Conservation (phyloP, 75 land plant genomes). For the Selaginella tamariscina region DNA sequence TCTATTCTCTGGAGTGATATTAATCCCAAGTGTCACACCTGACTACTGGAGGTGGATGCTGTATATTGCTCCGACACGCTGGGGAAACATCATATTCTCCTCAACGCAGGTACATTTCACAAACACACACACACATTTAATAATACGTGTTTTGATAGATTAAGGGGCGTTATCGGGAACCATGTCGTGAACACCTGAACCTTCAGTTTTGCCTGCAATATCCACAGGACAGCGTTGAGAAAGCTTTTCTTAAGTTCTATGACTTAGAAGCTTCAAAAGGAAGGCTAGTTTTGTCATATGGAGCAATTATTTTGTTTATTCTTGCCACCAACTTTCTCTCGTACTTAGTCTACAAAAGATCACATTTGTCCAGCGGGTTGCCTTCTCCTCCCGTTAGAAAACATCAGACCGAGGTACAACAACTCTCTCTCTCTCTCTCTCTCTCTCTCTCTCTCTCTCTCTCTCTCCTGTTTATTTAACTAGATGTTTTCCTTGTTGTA, state of each 20-base stretch:
- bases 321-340: background rate
- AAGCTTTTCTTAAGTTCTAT: conserved; percentile 15
- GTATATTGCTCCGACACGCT: conserved; percentile 19
- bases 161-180: conserved; percentile 12
- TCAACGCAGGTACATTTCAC: too few species aligned
- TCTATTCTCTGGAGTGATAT: conserved; percentile 25
- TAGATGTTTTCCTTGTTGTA: background rate
- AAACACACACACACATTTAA: too few species aligned
- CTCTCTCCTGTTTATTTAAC: too few species aligned
- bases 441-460: too few species aligned
- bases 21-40: conserved; percentile 20
- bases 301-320: conserved; percentile 1
- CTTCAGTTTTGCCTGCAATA: conserved; percentile 16
- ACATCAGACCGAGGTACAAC: too few species aligned
- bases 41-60: conserved; percentile 29
- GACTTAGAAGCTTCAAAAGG: conserved; percentile 4
- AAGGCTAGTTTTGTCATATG: background rate
- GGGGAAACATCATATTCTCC: conserved; percentile 23
- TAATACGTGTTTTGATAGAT: too few species aligned
- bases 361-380: background rate
- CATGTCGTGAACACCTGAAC: conserved; percentile 14
- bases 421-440: too few species aligned
- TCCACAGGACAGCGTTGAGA: conserved; percentile 18
- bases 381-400: background rate
- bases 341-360: background rate